phyloP scores from a whole-genome alignment of 2,329 filamentous ascomycete species.

The Claviceps sp. region DNA sequence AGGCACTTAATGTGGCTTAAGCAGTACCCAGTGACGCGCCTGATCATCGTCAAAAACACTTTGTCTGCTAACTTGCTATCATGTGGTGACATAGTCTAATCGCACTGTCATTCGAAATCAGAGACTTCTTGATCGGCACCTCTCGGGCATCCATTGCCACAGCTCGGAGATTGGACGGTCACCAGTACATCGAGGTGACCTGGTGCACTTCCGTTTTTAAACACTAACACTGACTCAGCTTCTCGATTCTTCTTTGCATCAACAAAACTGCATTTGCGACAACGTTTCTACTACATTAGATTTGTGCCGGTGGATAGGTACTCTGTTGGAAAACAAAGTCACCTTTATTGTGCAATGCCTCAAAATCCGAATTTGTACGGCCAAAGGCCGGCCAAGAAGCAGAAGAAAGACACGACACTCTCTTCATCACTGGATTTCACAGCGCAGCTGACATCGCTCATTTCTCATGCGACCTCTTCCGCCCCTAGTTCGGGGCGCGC shows the following conservation, averaged over 20 bases:
- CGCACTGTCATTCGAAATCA: neutral
- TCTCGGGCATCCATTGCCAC: neutral
- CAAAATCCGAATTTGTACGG: conserved; percentile 67
- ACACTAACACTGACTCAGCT: neutral
- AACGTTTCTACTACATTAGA: neutral
- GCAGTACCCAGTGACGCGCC: neutral
- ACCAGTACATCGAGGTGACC: neutral
- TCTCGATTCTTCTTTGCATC: neutral
- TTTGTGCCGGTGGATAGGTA: neutral
- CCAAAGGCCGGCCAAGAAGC: conserved; percentile 54
- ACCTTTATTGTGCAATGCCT: conserved; percentile 29
- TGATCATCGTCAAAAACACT: neutral
- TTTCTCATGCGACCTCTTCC: conserved; percentile 40
- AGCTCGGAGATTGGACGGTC: neutral
- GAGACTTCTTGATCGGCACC: neutral
- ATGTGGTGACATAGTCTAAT: neutral
- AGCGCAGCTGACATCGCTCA: conserved; percentile 73
- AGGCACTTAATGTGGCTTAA: neutral
- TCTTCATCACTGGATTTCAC: conserved; percentile 70
- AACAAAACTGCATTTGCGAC: neutral
- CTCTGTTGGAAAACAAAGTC: neutral
- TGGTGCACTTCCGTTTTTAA: neutral
- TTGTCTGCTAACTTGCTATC: neutral
- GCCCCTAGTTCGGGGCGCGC: conserved; percentile 25
- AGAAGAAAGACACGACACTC: conserved; percentile 55